Base-by-base conservation (phyloP, 305 asterid genomes). In the Ruellia speciosa region DNA sequence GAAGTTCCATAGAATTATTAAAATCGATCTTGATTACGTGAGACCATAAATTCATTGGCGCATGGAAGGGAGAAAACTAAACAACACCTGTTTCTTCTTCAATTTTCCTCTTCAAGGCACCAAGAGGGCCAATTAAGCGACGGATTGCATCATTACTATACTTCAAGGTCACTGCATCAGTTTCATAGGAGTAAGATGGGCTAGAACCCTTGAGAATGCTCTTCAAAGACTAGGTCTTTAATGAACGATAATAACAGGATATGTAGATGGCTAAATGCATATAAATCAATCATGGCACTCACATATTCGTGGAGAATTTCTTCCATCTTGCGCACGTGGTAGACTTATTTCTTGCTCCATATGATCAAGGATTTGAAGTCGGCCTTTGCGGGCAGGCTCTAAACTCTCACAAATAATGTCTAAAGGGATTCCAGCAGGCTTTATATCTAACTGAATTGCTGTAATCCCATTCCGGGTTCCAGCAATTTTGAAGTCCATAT, bases 401-500 rank as follows among this genome's bases (percentile, higher is more conserved):
- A 92, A 79, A 65, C 81, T 58, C 76, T 84, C 87, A 18, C 99
- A 92, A 68, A 88, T 69, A 54, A 92, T 78, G 70, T 88, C 97
- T 60, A 92, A 71, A 34, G 99, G 99, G 57, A 92, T 88, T 60
- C 99, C 99, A 40, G 99, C 96, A 66, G 95, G 99, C 66, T 92
- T 92, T 72, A 92, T 92, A 69, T 88, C 99, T 78, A 92, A 74
- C 82, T 92, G 99, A 68, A 92, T 92, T 45, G 99, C 82, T 12
- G 99, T 92, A 58, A 92, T 52, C 66, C 99, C 99, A 66, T 78
- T 79, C 58, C 87, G 85, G 49, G 99, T 92, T 63, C 97, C 99
- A 66, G 99, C 87, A 73, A 92, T 82, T 76, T 92, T 92, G 71
- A 92, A 92, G 82, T 92, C 96, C 94, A 92, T 92, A 68, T 92